Conservation (phyloP, 495 filamentous ascomycete species). For the Extremus antarcticus region DNA sequence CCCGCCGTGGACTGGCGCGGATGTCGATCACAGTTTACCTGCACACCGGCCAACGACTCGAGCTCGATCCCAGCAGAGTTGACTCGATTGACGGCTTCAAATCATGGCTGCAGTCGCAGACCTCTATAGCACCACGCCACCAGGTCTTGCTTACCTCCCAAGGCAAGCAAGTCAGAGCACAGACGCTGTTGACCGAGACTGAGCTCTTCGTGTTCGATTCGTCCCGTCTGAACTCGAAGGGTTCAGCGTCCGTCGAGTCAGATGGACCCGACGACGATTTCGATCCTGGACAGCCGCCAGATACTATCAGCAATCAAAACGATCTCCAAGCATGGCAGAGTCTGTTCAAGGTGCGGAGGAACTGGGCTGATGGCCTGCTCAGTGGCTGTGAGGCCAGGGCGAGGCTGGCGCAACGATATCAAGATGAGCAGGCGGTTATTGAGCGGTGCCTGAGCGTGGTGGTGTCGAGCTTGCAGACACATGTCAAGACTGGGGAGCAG, state of each 20-base stretch:
- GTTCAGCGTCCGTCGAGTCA: constrained; percentile 35
- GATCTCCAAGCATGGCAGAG: constrained; percentile 73
- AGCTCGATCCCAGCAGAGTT: constrained; percentile 52
- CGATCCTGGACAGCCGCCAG: constrained; percentile 48
- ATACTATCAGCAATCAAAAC: constrained; percentile 59
- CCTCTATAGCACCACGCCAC: constrained; percentile 53
- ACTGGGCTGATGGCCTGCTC: constrained; percentile 62
- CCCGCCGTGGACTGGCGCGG: constrained; percentile 18
- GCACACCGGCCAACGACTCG: constrained; percentile 74
- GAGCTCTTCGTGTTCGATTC: constrained; percentile 82
- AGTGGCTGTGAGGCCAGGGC: constrained; percentile 52
- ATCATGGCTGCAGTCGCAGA: constrained; percentile 56
- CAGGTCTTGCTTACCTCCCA: constrained; percentile 76
- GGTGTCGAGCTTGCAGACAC: constrained; percentile 67
- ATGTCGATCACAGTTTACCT: constrained; percentile 77
- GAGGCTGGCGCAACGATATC: constrained; percentile 39
- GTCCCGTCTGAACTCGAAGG: constrained; percentile 21
- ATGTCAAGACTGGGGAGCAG: constrained; percentile 60
- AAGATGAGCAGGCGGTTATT: constrained; percentile 60
- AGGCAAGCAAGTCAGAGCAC: constrained; percentile 67
- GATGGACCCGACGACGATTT: constrained; percentile 27
- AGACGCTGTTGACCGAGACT: constrained; percentile 65
- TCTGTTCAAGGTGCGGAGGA: constrained; percentile 59
- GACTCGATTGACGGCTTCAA: constrained; percentile 58
- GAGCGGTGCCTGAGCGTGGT: constrained; percentile 63